Conservation (phyloP, 371 early-diverging fungal genomes). For the Rhizopus sp. region DNA sequence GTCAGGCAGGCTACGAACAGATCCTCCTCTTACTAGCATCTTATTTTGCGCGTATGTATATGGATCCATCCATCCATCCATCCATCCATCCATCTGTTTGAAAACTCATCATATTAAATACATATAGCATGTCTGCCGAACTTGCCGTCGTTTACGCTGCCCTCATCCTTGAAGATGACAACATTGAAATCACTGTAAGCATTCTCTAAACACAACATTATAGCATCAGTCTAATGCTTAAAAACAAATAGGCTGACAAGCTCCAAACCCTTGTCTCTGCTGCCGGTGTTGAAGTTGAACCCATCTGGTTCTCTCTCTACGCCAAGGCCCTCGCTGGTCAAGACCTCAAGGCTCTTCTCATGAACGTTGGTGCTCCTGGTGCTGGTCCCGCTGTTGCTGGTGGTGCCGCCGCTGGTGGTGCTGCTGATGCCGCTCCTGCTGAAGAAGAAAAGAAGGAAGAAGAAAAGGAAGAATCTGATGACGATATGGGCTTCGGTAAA, state of each 20-base stretch:
- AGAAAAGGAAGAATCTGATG: slow-evolving; percentile 90
- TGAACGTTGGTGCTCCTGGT: slow-evolving; percentile 84
- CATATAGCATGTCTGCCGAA: slow-evolving; percentile 68
- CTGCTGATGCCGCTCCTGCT: slow-evolving; percentile 59
- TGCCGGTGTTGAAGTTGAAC: slow-evolving; percentile 92
- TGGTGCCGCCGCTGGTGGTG: slow-evolving; percentile 55
- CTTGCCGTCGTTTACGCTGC: slow-evolving; percentile 96
- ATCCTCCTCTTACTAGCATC: slow-evolving; percentile 29
- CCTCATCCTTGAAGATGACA: slow-evolving; percentile 97
- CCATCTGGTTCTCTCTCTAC: slow-evolving; percentile 95
- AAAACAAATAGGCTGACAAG: slow-evolving; percentile 84
- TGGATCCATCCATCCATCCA: slow-evolving; percentile 32
- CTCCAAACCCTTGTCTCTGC: slow-evolving; percentile 88
- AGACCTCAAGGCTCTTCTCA: slow-evolving; percentile 87
- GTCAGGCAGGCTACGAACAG: slow-evolving; percentile 7
- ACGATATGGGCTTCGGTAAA: slow-evolving; percentile 91
- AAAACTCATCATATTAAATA: neutral
- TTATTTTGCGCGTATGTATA: slow-evolving; percentile 30
- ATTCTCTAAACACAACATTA: neutral
- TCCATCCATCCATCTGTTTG: slow-evolving; percentile 3
- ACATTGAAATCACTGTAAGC: slow-evolving; percentile 93
- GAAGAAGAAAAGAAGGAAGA: slow-evolving; percentile 69
- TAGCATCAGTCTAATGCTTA: neutral
- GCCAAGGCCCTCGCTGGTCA: slow-evolving; percentile 98
- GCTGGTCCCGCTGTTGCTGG: slow-evolving; percentile 63